Evolutionary conservation across 108 stramenopile species (phyloP), one percentile per base, ranked within the genome.

Genomic region (Pelagomonas calceolata): DNA sequence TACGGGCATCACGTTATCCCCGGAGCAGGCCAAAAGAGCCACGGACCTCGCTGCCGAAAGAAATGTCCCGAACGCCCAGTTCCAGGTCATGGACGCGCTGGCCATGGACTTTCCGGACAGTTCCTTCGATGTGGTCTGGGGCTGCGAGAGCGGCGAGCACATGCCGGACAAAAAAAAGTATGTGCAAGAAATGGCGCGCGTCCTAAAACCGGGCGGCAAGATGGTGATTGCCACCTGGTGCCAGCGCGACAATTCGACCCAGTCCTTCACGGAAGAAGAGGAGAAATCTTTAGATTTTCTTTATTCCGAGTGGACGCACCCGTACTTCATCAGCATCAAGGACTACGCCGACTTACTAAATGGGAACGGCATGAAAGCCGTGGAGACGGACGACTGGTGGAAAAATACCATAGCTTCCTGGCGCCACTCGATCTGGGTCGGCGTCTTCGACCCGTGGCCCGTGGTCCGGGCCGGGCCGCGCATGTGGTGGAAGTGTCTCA

Each of bases 161-260:
- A 96, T 96, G 95, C 95, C 95, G 14, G 94, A 95, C 84, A 96
- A 96, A 86, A 84, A 90, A 68, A 84, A 85, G 69, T 96, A 94
- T 82, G 92, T 96, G 65, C 83, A 90, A 65, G 90, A 96, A 81
- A 96, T 96, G 95, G 91, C 92, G 87, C 82, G 95, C 65, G 95
- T 96, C 15, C 82, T 96, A 69, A 96, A 96, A 74, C 95, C 95
- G 17, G 95, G 95, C 46, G 95, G 95, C 44, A 91, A 87, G 72
- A 89, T 93, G 37, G 92, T 97, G 71, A 93, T 97, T 82, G 93
- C 93, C 4, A 92, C 91, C 12, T 97, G 96, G 96, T 97, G 92
- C 70, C 92, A 96, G 76, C 79, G 95, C n/a, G 95, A 96, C 77
- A 91, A 93, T 74, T 68, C 88, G 34, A 70, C 76, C 30, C 73